Base-by-base conservation (phyloP, 371 early-diverging fungal genomes). In the Coemansia sp. region DNA sequence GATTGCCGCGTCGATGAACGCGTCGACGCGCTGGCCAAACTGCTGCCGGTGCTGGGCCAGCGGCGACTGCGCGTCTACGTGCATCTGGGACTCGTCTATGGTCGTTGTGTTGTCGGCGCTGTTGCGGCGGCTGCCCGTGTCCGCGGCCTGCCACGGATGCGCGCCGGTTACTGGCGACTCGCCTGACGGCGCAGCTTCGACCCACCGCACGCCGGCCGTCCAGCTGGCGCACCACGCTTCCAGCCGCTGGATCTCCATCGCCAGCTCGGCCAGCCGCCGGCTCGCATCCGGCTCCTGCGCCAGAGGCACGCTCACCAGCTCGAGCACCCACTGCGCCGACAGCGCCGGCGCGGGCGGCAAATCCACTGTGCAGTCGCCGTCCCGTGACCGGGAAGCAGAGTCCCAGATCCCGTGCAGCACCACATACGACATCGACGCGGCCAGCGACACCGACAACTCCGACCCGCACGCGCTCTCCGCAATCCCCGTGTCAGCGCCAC, bases 241-340 rank as follows among this genome's bases (percentile, higher is more conserved):
- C 16, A 74, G 55, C 5, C 74, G 65, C 51, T 50, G 53, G 30
- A 74, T 59, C 48, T 74, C 75, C 58, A 61, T 52, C 14, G 41
- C 40, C 16, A 74, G 57, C 10, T 55, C 39, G 53, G 34, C 31
- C 11, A 74, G 70, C 4, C 59, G 43, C 4, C 13, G 32, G 55
- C 48, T 55, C 2, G 74, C 52, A 13, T 67, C 67, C 4, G 73
- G 56, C 20, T 76, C 76, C 30, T 30, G 56, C 2, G 57, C 31
- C 41, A 70, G 43, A 4, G 76, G 74, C 32, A 41, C 58, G 62
- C 74, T 73, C n/a, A 64, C 36, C 39, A 76, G 59, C 62, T 70
- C 71, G 7, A 76, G 60, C 40, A 68, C 56, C 72, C 73, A 72
- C 38, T 76, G 76, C 4, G 76, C 47, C 9, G 74, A 73, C 20